These are phyloP conservation scores for Amyloporia xantha DNA, from an alignment of 768 basidiomycete genomes.

Conservation along the genomic window DNA sequence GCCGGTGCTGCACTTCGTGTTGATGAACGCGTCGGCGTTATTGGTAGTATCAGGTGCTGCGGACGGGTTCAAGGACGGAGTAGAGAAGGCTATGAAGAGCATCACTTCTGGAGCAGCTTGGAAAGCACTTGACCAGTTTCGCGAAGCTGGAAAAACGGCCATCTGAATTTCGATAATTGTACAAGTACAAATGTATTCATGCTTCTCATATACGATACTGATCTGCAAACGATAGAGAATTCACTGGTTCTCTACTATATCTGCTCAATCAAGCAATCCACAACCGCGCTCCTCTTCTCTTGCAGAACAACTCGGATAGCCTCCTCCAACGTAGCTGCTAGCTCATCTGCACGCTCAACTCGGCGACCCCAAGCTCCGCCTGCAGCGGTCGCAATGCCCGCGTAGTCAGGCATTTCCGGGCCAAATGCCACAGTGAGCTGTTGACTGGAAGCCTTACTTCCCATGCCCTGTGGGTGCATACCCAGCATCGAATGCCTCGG, in stretches of 20 bases:
- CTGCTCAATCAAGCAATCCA: constrained; percentile 44
- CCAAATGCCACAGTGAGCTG: constrained; percentile 61
- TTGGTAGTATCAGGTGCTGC: constrained; percentile 81
- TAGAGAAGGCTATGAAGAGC: constrained; percentile 19
- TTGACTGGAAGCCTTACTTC: constrained; percentile 34
- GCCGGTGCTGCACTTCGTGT: constrained; percentile 78
- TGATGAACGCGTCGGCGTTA: constrained; percentile 86
- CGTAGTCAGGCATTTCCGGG: constrained; percentile 52
- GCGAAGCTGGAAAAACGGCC: constrained; percentile 17
- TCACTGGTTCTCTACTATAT: constrained; percentile 5
- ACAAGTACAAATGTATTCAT: too few species aligned
- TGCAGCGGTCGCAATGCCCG: constrained; percentile 58
- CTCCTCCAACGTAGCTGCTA: constrained; percentile 34
- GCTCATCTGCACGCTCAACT: constrained; percentile 22
- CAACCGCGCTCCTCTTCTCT: constrained; percentile 56
- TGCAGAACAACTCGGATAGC: constrained; percentile 50
- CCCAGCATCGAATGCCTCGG: constrained; percentile 61
- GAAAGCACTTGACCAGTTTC: constrained; percentile 25
- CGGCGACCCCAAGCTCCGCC: constrained; percentile 61
- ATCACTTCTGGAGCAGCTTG: constrained; percentile 25
- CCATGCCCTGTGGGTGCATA: constrained; percentile 54
- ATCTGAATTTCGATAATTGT: too few species aligned
- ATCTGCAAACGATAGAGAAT: too few species aligned
- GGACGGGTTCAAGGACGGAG: constrained; percentile 15
- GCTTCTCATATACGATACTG: too few species aligned